Conservation (phyloP, 2,329 filamentous ascomycete genomes). For the Trichoderma sp. region DNA sequence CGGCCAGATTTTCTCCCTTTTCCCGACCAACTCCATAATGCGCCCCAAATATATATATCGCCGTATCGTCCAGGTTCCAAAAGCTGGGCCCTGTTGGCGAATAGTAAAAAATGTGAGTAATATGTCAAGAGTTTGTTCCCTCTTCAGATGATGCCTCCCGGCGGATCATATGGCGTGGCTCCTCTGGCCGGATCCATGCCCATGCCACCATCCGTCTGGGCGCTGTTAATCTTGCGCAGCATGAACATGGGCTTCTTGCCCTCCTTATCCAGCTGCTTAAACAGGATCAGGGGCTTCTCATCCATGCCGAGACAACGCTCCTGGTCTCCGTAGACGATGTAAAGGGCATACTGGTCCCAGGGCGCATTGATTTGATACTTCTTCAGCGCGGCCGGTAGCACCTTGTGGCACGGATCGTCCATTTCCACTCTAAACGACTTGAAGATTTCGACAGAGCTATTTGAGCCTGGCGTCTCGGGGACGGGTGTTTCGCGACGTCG, state of each 20-base stretch:
- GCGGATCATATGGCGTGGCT: conserved; percentile 57
- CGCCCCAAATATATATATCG: conserved; percentile 2
- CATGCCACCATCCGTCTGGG: conserved; percentile 58
- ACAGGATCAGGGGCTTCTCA: conserved; percentile 91
- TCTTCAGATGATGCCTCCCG: conserved; percentile 61
- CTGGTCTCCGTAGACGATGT: conserved; percentile 98
- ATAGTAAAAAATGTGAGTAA: neutral
- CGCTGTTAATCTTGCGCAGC: conserved; percentile 71
- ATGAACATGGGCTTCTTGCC: conserved; percentile 99
- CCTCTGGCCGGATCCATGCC: conserved; percentile 54
- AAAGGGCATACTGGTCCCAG: conserved; percentile 95
- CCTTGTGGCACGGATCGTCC: conserved; percentile 97
- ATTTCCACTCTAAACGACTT: conserved; percentile 98
- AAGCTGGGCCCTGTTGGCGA: neutral
- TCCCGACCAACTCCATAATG: conserved; percentile 16
- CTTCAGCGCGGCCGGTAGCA: conserved; percentile 90
- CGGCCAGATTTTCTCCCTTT: neutral
- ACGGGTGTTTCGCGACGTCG: conserved; percentile 65
- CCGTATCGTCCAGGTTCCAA: neutral
- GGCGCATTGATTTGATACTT: conserved; percentile 99
- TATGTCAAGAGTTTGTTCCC: neutral
- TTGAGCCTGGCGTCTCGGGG: conserved; percentile 61
- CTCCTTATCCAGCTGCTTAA: conserved; percentile 96
- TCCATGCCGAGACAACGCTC: conserved; percentile 90
- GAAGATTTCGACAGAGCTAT: conserved; percentile 87